A percentile compares a stretch with the other conserved stretches of the same genome.
Conservation (phyloP, 106 monocot species). For the Dendrobium officinale region DNA sequence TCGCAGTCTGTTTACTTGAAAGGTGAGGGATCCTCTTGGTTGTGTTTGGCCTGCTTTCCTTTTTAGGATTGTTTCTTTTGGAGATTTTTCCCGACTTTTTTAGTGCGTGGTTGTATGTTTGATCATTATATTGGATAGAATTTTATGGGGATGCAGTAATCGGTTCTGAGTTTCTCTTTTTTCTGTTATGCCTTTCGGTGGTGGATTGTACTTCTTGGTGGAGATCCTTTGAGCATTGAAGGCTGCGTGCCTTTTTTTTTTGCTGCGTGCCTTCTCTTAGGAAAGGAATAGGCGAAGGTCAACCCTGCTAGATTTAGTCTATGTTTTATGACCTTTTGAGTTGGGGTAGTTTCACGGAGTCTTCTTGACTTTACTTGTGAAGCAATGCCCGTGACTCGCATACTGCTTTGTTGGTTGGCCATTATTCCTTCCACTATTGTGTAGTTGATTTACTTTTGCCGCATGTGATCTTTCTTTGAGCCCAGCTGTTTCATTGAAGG, state of each 20-base stretch:
- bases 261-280: neutral
- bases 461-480: constrained; percentile 8
- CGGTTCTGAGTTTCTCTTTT: too few species aligned
- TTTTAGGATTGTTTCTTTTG: too few species aligned
- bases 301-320: neutral
- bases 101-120: too few species aligned
- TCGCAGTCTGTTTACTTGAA: neutral
- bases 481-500: neutral
- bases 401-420: constrained; percentile 36
- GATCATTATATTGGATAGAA: too few species aligned
- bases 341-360: neutral
- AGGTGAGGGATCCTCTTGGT: too few species aligned
- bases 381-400: constrained; percentile 28
- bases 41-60: too few species aligned
- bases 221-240: neutral
- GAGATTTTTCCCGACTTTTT: too few species aligned
- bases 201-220: neutral
- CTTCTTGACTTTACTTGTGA: constrained; percentile 9
- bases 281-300: neutral
- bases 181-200: neutral
- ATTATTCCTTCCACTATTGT: constrained; percentile 17
- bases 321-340: neutral
- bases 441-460: constrained; percentile 22
- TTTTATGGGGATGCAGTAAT: too few species aligned
- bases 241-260: neutral